Evolutionary conservation across 352 stramenopile genomes (phyloP).

Genomic region (Globisporangium lucens): DNA sequence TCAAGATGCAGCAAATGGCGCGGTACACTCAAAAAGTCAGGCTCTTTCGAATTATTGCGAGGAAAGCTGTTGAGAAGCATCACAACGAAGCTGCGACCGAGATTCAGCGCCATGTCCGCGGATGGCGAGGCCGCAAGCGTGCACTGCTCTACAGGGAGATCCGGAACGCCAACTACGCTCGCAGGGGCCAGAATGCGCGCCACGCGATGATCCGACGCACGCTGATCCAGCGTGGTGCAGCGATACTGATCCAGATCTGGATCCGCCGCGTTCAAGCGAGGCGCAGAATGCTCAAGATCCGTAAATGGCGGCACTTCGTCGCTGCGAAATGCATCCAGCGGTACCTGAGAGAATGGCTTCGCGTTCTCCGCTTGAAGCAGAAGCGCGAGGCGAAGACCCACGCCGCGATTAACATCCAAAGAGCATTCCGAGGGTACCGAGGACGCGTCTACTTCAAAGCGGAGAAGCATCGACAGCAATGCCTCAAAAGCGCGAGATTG

Average conservation of each 20-base stretch:
- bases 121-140: conserved; percentile 45
- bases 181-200: conserved; percentile 49
- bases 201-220: conserved; percentile 46
- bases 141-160: conserved; percentile 67
- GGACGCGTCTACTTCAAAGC: conserved; percentile 29
- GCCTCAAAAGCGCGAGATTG: conserved; percentile 23
- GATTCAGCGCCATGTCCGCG: conserved; percentile 52
- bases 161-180: conserved; percentile 40
- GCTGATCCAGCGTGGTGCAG: conserved; percentile 45
- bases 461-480: conserved; percentile 27
- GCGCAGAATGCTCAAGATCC: conserved; percentile 40
- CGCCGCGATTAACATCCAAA: conserved; percentile 37
- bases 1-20: conserved; percentile 37
- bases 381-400: conserved; percentile 36
- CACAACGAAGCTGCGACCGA: conserved; percentile 24
- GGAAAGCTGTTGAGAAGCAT: conserved; percentile 25
- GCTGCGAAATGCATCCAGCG: conserved; percentile 46
- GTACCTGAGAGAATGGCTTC: conserved; percentile 53
- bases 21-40: conserved; percentile 35
- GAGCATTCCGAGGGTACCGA: conserved; percentile 40
- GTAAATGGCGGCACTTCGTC: conserved; percentile 37
- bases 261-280: conserved; percentile 37
- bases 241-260: conserved; percentile 48
- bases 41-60: conserved; percentile 24
- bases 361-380: conserved; percentile 25